A percentile compares a stretch with the other conserved stretches of the same genome.
These are phyloP conservation scores for Alternaria dauci DNA, from an alignment of 2,329 filamentous ascomycete species.

Conservation along the genomic window DNA sequence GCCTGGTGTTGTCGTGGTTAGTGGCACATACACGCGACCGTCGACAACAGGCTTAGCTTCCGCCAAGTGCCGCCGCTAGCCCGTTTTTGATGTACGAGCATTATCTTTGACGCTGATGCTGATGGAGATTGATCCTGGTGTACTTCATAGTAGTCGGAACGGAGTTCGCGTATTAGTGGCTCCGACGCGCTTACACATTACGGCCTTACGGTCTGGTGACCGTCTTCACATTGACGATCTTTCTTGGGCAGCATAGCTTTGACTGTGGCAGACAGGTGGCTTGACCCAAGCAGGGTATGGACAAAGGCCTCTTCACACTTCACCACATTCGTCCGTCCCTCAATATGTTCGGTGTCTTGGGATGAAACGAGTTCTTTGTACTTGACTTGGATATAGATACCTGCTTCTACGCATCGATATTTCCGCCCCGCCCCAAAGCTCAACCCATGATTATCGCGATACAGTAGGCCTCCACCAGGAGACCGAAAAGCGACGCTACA, in stretches of 20 bases:
- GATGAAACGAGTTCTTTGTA: constrained; percentile 1
- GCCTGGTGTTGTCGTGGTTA: background rate
- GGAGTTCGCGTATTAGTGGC: background rate
- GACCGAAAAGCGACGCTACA: no score
- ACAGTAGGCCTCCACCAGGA: no score
- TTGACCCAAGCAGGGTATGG: background rate
- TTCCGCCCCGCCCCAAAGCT: background rate
- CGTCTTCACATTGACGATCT: background rate
- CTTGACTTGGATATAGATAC: background rate
- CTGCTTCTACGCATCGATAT: background rate
- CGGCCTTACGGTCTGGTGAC: background rate
- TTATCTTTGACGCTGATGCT: background rate
- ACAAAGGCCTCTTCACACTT: background rate
- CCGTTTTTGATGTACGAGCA: background rate
- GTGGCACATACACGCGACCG: constrained; percentile 1
- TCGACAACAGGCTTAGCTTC: constrained; percentile 11
- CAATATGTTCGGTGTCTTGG: background rate
- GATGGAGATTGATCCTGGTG: background rate
- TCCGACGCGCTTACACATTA: background rate
- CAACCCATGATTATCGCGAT: no score
- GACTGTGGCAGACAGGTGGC: background rate
- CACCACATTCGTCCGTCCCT: background rate
- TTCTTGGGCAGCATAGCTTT: background rate
- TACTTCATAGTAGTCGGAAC: background rate
- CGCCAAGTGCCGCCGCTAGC: constrained; percentile 9